Conservation (phyloP, 148 eudicot species). For the Chenopodium album region DNA sequence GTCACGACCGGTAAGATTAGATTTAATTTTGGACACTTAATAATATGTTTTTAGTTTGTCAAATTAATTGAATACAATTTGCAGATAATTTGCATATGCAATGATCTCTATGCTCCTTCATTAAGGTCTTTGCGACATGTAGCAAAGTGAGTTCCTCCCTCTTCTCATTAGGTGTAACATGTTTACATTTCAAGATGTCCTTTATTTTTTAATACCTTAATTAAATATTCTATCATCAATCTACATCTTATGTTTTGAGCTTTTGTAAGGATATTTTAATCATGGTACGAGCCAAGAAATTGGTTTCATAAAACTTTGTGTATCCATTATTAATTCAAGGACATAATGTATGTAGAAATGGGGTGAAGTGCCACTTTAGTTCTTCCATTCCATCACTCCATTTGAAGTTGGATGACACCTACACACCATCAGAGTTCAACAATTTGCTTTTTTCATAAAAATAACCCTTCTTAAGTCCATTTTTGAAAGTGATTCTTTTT, state of each 20-base stretch:
- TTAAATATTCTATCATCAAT: not conserved
- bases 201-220: too few species aligned
- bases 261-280: not conserved
- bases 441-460: too few species aligned
- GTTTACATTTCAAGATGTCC: not conserved
- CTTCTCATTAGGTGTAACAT: not conserved
- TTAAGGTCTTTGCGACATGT: conserved; percentile 88
- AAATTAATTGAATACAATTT: conserved; percentile 20
- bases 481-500: too few species aligned
- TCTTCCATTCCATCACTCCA: not conserved
- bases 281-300: not conserved
- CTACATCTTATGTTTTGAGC: not conserved
- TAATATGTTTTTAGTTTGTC: conserved; percentile 5
- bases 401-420: not conserved
- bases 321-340: not conserved
- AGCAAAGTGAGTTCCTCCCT: conserved; percentile 71
- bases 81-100: conserved; percentile 97
- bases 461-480: too few species aligned
- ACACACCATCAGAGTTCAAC: too few species aligned
- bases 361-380: not conserved
- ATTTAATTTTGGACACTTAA: conserved; percentile 14
- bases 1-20: conserved; percentile 80
- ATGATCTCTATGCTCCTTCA: conserved; percentile 94
- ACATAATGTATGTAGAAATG: not conserved
- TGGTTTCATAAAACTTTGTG: not conserved